Conservation (phyloP, 1,284 basidiomycete species). For the Coriolopsis trogii region DNA sequence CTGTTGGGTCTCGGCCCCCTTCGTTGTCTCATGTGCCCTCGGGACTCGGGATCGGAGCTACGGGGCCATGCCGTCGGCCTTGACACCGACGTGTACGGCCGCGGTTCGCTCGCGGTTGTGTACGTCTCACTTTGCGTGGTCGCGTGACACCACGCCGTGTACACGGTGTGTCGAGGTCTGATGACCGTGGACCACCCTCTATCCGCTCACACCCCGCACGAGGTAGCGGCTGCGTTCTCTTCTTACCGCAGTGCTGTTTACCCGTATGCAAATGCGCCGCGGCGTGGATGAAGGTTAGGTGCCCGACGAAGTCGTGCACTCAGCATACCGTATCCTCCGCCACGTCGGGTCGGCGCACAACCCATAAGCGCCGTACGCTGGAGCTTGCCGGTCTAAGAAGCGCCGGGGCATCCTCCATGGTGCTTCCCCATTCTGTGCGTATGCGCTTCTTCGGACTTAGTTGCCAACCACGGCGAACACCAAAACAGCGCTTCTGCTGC, state of each 20-base stretch:
- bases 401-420: neutral
- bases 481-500: slow-evolving; percentile 13
- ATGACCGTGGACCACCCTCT: too few relatives aligned
- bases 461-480: slow-evolving; percentile 11
- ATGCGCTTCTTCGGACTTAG: slow-evolving; percentile 10
- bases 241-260: too few relatives aligned
- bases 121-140: neutral
- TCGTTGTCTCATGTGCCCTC: too few relatives aligned
- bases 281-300: too few relatives aligned
- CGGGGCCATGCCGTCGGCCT: neutral
- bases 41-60: too few relatives aligned
- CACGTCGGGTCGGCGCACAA: too few relatives aligned
- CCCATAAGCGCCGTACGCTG: neutral
- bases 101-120: slow-evolving; percentile 1
- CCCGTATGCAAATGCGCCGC: too few relatives aligned
- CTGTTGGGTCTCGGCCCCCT: too few relatives aligned
- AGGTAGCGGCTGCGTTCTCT: too few relatives aligned
- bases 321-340: too few relatives aligned
- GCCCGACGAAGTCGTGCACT: too few relatives aligned
- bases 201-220: too few relatives aligned
- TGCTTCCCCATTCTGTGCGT: neutral
- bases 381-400: neutral
- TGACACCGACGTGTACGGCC: neutral
- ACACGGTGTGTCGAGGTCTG: neutral
- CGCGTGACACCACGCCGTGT: slow-evolving; percentile 3